These are phyloP conservation scores for Saccharomyces hybrid DNA, from an alignment of 1,139 yeast genomes.

Conservation along the genomic window DNA sequence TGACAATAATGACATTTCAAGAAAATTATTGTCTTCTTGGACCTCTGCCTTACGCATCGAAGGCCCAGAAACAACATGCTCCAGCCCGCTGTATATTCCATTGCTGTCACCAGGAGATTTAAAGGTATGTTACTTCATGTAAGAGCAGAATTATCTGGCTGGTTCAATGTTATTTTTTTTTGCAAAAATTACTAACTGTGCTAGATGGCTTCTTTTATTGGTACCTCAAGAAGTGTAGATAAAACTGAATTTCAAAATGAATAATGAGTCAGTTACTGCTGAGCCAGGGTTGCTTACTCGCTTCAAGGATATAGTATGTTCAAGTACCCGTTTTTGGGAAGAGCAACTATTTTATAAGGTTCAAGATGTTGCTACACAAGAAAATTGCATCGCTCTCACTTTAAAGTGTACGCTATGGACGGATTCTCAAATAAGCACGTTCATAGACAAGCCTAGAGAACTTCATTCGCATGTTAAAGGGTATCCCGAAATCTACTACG, in stretches of 20 bases:
- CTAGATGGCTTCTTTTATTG: not conserved
- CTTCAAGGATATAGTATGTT: not conserved
- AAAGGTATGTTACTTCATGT: not conserved
- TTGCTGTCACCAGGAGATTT: not conserved
- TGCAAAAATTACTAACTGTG: not conserved
- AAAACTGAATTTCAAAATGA: not conserved
- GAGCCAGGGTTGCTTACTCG: not conserved
- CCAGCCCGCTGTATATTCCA: not conserved
- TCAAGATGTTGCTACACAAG: not conserved
- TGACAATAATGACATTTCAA: not conserved
- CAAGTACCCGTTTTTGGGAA: slow-evolving; percentile 11
- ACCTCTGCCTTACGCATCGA: not conserved
- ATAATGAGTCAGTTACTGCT: not conserved
- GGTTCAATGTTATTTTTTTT: too few species aligned
- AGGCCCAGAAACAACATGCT: not conserved
- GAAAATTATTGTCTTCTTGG: not conserved
- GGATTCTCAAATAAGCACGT: slow-evolving; percentile 10
- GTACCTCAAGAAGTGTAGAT: not conserved
- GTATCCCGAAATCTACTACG: slow-evolving; percentile 4
- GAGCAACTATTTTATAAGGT: slow-evolving; percentile 9
- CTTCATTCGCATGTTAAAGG: slow-evolving; percentile 6
- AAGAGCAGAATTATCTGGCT: not conserved
- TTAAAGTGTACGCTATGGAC: slow-evolving; percentile 17
- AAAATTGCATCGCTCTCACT: slow-evolving; percentile 3
- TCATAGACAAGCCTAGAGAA: slow-evolving; percentile 13